Percentiles rank a stretch among this genome's conserved stretches.
phyloP scores from a whole-genome alignment of 2,329 filamentous ascomycete species.

The Ambrosiella beaveri region DNA sequence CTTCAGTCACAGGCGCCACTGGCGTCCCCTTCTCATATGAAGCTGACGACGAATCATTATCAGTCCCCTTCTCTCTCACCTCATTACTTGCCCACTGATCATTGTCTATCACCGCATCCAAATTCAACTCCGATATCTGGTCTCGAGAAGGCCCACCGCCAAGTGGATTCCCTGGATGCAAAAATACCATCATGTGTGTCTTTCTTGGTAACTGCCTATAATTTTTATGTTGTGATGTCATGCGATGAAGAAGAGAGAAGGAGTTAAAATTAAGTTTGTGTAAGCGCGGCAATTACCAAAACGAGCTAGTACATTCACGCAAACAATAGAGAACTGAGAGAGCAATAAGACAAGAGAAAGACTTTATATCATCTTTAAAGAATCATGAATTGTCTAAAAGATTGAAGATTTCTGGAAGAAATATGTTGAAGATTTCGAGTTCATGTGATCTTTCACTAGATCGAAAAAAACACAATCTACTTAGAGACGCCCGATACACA shows the following conservation, averaged over 20 bases:
- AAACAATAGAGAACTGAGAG: too few species aligned
- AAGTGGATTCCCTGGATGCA: background rate
- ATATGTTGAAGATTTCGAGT: too few species aligned
- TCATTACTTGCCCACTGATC: background rate
- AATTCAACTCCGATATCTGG: background rate
- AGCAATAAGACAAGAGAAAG: too few species aligned
- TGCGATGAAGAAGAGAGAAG: too few species aligned
- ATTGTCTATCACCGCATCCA: background rate
- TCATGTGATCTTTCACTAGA: too few species aligned
- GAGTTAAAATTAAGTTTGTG: background rate
- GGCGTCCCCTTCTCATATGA: background rate
- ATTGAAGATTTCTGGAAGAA: too few species aligned
- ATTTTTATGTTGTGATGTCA: background rate
- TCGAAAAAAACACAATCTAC: too few species aligned
- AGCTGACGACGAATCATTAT: background rate
- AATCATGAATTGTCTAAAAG: too few species aligned
- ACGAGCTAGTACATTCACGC: too few species aligned
- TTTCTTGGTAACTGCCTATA: background rate
- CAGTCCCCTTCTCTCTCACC: background rate
- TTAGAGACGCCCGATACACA: too few species aligned
- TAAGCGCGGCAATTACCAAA: background rate
- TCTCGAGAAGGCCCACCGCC: background rate
- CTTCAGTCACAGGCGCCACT: background rate
- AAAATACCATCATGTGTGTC: background rate
- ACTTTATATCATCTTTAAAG: too few species aligned